Evolutionary conservation across 2,329 filamentous ascomycete genomes (phyloP).

Genomic region (Ophidiomyces ophidiicola): DNA sequence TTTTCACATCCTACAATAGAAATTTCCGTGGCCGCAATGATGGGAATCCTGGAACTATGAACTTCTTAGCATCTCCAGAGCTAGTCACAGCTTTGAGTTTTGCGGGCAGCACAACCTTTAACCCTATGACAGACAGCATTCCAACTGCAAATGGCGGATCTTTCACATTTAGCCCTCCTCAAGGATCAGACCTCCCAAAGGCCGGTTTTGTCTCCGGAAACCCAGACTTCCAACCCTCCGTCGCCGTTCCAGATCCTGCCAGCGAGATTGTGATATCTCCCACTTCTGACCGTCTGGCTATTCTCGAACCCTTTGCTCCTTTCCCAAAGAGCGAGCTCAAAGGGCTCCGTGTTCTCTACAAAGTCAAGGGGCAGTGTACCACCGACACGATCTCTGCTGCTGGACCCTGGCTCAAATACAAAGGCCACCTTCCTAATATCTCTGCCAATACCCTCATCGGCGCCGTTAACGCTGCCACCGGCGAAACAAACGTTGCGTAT

Average conservation of each 20-base stretch:
- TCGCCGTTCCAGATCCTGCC: conserved; percentile 57
- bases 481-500: conserved; percentile 84
- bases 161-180: conserved; percentile 74
- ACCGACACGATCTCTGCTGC: conserved; percentile 97
- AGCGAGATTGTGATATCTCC: conserved; percentile 68
- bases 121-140: conserved; percentile 80
- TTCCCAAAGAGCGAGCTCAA: conserved; percentile 68
- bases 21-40: conserved; percentile 97
- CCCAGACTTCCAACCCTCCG: conserved; percentile 58
- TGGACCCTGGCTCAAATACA: conserved; percentile 97
- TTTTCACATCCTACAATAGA: conserved; percentile 94
- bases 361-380: conserved; percentile 94
- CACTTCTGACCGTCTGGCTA: conserved; percentile 75
- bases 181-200: conserved; percentile 48
- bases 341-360: conserved; percentile 77
- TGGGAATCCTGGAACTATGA: conserved; percentile 93
- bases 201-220: conserved; percentile 74
- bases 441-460: conserved; percentile 94
- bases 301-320: conserved; percentile 77
- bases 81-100: conserved; percentile 94
- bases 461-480: conserved; percentile 80
- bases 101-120: conserved; percentile 85
- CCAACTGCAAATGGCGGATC: conserved; percentile 63
- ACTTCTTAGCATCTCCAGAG: conserved; percentile 94
- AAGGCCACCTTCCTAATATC: conserved; percentile 97